phyloP scores from a whole-genome alignment of 106 monocot genomes.

The Allium cepa region DNA sequence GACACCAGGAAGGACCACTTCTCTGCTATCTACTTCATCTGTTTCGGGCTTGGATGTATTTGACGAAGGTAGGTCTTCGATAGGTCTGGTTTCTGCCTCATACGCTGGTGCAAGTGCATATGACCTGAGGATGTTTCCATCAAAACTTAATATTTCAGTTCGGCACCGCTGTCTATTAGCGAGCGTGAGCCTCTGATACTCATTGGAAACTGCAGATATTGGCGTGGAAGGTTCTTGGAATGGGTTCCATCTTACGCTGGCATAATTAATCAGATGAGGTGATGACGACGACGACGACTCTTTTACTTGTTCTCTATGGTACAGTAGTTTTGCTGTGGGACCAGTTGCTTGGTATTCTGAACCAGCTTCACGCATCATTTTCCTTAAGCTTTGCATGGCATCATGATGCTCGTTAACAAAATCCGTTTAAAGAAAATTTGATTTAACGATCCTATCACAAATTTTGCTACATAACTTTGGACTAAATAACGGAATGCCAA shows the following conservation, averaged over 20 bases:
- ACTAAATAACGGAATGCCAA: conserved; percentile 89
- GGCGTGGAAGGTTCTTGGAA: conserved; percentile 63
- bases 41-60: conserved; percentile 43
- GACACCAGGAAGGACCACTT: conserved; percentile 80
- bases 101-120: conserved; percentile 69
- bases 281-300: conserved; percentile 18
- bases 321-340: conserved; percentile 72
- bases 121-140: conserved; percentile 88
- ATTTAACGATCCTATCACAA: conserved; percentile 74
- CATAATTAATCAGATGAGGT: conserved; percentile 57
- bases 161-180: conserved; percentile 45
- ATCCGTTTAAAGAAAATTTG: conserved; percentile 62
- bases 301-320: conserved; percentile 53
- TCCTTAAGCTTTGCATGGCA: conserved; percentile 83
- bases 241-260: conserved; percentile 89
- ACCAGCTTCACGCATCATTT: conserved; percentile 65
- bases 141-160: conserved; percentile 83
- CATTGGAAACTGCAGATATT: conserved; percentile 50
- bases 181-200: conserved; percentile 72
- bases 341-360: conserved; percentile 85
- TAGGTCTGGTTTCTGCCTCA: conserved; percentile 56
- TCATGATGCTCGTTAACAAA: conserved; percentile 61
- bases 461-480: conserved; percentile 78
- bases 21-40: conserved; percentile 72
- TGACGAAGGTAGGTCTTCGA: conserved; percentile 46